These are phyloP conservation scores for Orbilia ellipsospora DNA, from an alignment of 2,329 filamentous ascomycete genomes.

Conservation along the genomic window DNA sequence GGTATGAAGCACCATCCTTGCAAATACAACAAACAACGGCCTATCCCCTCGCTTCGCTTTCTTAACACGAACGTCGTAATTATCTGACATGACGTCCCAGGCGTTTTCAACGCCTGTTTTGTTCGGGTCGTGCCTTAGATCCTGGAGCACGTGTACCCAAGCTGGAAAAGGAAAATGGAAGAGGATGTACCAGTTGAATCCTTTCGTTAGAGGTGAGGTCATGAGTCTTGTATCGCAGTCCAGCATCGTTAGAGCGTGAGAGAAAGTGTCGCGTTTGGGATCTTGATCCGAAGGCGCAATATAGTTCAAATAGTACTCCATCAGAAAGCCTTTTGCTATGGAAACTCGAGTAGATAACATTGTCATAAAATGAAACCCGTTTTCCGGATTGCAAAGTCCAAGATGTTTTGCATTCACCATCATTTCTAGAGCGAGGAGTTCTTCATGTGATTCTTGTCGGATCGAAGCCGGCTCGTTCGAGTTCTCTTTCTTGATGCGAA, in stretches of 20 bases:
- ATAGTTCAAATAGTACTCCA: conserved; percentile 60
- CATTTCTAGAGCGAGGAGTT: conserved; percentile 59
- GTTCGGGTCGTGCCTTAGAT: conserved; percentile 62
- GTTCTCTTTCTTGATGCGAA: background rate
- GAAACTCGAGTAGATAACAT: conserved; percentile 61
- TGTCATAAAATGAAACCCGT: conserved; percentile 63
- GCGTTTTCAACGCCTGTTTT: conserved; percentile 68
- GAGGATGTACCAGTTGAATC: conserved; percentile 71
- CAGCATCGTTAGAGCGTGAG: conserved; percentile 59
- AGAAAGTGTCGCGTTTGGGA: conserved; percentile 5
- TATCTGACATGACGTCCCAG: conserved; percentile 69
- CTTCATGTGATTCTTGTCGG: conserved; percentile 55
- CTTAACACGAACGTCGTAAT: conserved; percentile 68
- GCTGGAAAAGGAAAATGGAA: conserved; percentile 72
- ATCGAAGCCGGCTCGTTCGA: background rate
- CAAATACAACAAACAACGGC: conserved; percentile 71
- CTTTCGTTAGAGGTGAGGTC: conserved; percentile 59
- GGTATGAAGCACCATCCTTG: conserved; percentile 70
- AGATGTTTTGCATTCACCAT: conserved; percentile 60
- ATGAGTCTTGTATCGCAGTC: conserved; percentile 54
- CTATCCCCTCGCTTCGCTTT: conserved; percentile 66
- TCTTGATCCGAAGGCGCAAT: background rate
- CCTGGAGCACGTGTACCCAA: conserved; percentile 71
- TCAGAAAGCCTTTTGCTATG: conserved; percentile 62
- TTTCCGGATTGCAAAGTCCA: conserved; percentile 60